These are phyloP conservation scores for Codiaeum variegatum DNA, from an alignment of 441 rosid genomes.

Conservation along the genomic window DNA sequence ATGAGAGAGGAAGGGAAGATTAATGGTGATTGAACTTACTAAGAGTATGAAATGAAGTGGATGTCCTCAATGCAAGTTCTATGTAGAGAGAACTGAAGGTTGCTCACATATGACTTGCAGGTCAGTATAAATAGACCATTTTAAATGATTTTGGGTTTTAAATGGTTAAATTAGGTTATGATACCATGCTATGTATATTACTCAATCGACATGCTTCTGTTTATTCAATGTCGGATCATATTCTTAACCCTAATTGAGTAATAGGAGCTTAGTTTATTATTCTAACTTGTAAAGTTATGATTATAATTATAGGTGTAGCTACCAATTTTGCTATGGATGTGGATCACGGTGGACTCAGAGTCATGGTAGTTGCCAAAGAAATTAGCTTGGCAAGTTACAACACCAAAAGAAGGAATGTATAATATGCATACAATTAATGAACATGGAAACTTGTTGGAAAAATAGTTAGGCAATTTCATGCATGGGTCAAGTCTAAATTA, in stretches of 20 bases:
- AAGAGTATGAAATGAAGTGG: slow-evolving; percentile 35
- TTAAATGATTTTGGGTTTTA: background rate
- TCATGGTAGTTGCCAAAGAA: slow-evolving; percentile 34
- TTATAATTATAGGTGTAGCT: slow-evolving; percentile 35
- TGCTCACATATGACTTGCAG: slow-evolving; percentile 47
- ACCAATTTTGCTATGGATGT: slow-evolving; percentile 45
- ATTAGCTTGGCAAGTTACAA: background rate
- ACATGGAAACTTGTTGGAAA: background rate
- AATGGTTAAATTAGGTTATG: no score
- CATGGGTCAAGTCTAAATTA: background rate
- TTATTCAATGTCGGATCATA: no score
- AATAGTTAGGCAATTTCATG: background rate
- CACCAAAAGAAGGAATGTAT: background rate
- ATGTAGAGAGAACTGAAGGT: slow-evolving; percentile 41
- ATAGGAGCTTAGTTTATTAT: background rate
- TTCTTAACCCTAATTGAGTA: background rate
- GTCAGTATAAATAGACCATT: slow-evolving; percentile 11
- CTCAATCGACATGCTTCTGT: no score
- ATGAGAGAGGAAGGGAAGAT: slow-evolving; percentile 40
- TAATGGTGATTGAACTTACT: slow-evolving; percentile 40
- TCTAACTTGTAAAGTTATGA: background rate
- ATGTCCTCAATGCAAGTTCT: slow-evolving; percentile 43
- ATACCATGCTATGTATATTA: no score
- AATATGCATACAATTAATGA: background rate
- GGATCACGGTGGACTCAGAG: slow-evolving; percentile 28